phyloP scores from a whole-genome alignment of 495 filamentous ascomycete species.

The Hypomontagnella monticulosa region DNA sequence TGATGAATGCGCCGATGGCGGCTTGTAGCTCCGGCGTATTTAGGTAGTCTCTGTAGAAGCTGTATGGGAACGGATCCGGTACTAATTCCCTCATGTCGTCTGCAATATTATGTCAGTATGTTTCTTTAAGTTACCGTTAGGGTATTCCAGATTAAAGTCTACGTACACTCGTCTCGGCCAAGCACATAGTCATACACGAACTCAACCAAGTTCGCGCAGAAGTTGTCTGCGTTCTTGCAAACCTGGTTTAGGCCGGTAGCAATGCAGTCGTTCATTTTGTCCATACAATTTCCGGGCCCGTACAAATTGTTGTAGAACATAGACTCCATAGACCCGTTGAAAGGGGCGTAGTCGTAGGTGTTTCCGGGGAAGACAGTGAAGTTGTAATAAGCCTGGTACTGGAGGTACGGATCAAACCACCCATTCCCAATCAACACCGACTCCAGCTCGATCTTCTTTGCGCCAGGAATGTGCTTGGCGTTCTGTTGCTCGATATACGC shows the following conservation, averaged over 20 bases:
- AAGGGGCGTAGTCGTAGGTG: constrained; percentile 67
- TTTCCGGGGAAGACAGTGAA: constrained; percentile 65
- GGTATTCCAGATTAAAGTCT: too few relatives aligned
- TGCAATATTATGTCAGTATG: not conserved
- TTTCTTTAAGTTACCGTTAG: too few relatives aligned
- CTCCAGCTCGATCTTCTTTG: constrained; percentile 63
- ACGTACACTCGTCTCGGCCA: constrained; percentile 63
- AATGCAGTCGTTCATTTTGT: constrained; percentile 63
- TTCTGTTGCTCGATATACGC: constrained; percentile 75
- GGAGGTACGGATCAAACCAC: constrained; percentile 65
- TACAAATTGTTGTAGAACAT: constrained; percentile 70
- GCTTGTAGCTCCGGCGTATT: constrained; percentile 64
- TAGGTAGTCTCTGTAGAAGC: constrained; percentile 67
- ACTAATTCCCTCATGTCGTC: constrained; percentile 64
- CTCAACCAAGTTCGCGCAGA: constrained; percentile 66
- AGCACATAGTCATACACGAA: constrained; percentile 61
- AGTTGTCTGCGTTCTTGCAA: constrained; percentile 56
- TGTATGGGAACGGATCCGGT: constrained; percentile 69
- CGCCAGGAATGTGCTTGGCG: constrained; percentile 57
- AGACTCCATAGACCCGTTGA: constrained; percentile 54
- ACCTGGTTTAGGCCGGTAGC: constrained; percentile 39
- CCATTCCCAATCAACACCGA: constrained; percentile 62
- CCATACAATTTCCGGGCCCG: constrained; percentile 70
- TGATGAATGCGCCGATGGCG: constrained; percentile 67
- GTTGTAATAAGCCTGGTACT: constrained; percentile 73